phyloP scores from a whole-genome alignment of 2,329 filamentous ascomycete species.

The Ophiostoma pallidulum region DNA sequence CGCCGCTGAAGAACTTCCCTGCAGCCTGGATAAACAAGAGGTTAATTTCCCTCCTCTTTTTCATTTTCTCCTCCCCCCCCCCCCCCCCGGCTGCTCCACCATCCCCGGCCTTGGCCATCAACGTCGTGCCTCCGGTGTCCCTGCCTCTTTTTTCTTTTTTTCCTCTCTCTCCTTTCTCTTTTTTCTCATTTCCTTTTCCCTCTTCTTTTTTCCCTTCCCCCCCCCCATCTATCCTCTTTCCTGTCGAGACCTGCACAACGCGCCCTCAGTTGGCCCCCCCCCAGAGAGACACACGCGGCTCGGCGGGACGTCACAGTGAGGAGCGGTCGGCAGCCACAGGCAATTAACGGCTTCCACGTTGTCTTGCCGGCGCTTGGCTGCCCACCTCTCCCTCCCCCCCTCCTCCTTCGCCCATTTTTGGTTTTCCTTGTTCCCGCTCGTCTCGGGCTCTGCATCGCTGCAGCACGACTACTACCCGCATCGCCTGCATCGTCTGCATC shows the following conservation, averaged over 20 bases:
- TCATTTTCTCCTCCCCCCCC: neutral
- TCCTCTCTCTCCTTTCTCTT: no score
- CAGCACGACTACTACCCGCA: no score
- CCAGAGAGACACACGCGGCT: conserved; percentile 3
- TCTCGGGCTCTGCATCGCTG: no score
- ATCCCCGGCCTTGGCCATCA: no score
- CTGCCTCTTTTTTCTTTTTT: no score
- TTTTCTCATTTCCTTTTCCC: no score
- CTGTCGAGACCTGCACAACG: conserved; percentile 1
- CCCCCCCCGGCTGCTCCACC: neutral
- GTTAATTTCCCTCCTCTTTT: neutral
- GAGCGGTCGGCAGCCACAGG: conserved; percentile 7
- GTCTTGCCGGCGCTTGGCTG: no score
- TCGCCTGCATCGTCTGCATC: no score
- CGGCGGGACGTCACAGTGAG: neutral
- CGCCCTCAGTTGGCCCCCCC: neutral
- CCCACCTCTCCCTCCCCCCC: neutral
- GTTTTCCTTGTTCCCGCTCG: no score
- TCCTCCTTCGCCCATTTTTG: neutral
- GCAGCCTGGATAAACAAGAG: no score
- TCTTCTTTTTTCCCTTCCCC: neutral
- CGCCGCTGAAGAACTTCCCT: no score
- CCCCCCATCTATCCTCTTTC: neutral
- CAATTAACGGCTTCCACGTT: conserved; percentile 17
- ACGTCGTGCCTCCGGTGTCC: no score